Base-by-base conservation (phyloP, 257 asterid species). In the Solanum habrochaites region DNA sequence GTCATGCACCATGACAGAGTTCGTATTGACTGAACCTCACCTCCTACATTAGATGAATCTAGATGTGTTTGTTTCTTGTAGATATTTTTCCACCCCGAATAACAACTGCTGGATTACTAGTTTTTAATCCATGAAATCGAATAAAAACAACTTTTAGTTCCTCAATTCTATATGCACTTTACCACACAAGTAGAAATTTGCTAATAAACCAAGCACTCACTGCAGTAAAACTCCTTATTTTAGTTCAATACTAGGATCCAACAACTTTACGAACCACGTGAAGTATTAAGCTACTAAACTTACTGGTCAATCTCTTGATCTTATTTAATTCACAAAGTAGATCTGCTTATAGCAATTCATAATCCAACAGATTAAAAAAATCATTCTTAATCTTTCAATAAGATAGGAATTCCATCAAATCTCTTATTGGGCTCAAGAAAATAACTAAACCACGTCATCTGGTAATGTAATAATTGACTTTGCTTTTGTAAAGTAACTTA, bases 111-210 rank as follows among this genome's bases (percentile, higher is more conserved):
- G 47, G 81, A 11, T 90, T 85, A 91, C 64, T 82, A 77, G 86
- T 78, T 86, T 85, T 37, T 43, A 87, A 85, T 67, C 85, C 90
- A 87, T 85, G 69, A 77, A 75, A 83, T 82, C 72, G 20, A 52
- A 35, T 77, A 62, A 66, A 71, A 64, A 73, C 49, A 73, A 88
- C 80, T 82, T 85, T 88, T 62, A 85, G 60, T 45, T 29, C 47
- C 49, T 66, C 56, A 81, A 45, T 84, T 29, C 45, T 82, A 83
- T 87, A 89, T 80, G 83, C 7, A 31, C 56, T 86, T 67, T 83
- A 86, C 86, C 23, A 52, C 90, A 86, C 90, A 90, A 64, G 85
- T 89, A 72, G 21, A 86, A 86, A 91, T 52, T 8, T 52, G 6
- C 60, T 52, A 52, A 3, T 16, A 3, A 52, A 60, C 64, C 11